Evolutionary conservation across 495 filamentous ascomycete species (phyloP), one percentile per base, ranked within the genome.

Genomic region (Penicillium chermesinum): DNA sequence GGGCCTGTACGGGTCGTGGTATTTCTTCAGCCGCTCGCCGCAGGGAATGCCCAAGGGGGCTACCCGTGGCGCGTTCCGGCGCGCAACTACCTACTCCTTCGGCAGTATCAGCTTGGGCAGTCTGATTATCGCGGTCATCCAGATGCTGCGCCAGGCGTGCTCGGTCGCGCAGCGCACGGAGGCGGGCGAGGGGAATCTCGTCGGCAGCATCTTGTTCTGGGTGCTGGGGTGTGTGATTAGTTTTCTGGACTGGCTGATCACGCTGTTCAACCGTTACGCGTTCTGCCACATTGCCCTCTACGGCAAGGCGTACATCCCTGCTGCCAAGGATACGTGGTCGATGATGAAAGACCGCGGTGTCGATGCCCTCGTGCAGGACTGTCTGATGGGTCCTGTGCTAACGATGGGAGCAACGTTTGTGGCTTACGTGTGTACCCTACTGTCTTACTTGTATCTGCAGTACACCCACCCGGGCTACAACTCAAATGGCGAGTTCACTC

Each of bases 261-360:
- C 88, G 46, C 66, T 78, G 15, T 73, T 75, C 64, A 80, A 78
- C 47, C 81, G 88, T 55, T 96, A 95, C 54, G 90, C 89, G 0
- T 96, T 95, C 66, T 88, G 83, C 15, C 85, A 95, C 64, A 95
- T 97, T 58, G 89, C 91, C 0, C 72, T 96, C 1, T 95, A 96
- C 59, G 91, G 91, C 18, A 91, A 93, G 57, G 65, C 85, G 0
- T 96, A 95, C 59, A 77, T 95, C 44, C 76, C 81, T 3, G 82
- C 89, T 2, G 90, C 89, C 2, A 95, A 91, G 62, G 87, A 89
- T 57, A 95, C 88, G 0, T 93, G 87, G 86, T 81, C 54, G 3
- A 88, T 95, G 84, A 88, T 95, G 75, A 89, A 87, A 56, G 81
- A 94, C 60, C 87, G 91, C 27, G 91, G 91, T 20, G 82, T 97